Evolutionary conservation across 192 early-diverging fungal species (phyloP), one percentile per base, ranked within the genome.

Genomic region (Diversispora eburnea): DNA sequence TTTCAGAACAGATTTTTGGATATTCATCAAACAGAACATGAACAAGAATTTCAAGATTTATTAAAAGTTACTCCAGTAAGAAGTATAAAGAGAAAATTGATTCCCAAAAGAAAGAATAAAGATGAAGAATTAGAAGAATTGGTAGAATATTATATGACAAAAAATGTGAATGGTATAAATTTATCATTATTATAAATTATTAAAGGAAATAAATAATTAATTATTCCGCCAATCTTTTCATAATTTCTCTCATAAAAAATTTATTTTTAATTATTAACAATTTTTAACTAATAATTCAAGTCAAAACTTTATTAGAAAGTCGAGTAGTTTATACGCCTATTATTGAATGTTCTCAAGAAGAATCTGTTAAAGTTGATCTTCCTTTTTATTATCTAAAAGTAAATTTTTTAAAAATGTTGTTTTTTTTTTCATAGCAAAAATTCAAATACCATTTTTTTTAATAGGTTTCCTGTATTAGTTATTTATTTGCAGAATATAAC

Each of bases 41-140:
- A 72, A 33, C 56, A 72, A 55, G 25, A 55, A 5, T 45, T 71
- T 20, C 69, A 54, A 9, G 51, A 54, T 17, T 54, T 17, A 17
- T 54, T 69, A 51, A 54, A 47, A n/a, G 66, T 59, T 8, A 47
- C 17, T n/a, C 74, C 77, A 2, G 67, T 67, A 51, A 60, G 75
- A 64, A 75, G 60, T 10, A 80, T 83, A 9, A 67, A 58, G 10
- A 71, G 85, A 20, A 69, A 73, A 54, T 68, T 86, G 25, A 71
- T 84, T 7, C 81, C 85, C 20, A 86, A 83, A 59, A 81, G 85
- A 47, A 78, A 78, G 42, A 71, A 77, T 9, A 84, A 84, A 60
- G 85, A 86, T 67, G 67, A 77, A 0, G 15, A 75, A 19, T 77
- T 86, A 63, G 72, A 75, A 42, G 85, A 86, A 60, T 70, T 67